phyloP scores from a whole-genome alignment of 1,139 yeast species.

The Spathaspora sp. region DNA sequence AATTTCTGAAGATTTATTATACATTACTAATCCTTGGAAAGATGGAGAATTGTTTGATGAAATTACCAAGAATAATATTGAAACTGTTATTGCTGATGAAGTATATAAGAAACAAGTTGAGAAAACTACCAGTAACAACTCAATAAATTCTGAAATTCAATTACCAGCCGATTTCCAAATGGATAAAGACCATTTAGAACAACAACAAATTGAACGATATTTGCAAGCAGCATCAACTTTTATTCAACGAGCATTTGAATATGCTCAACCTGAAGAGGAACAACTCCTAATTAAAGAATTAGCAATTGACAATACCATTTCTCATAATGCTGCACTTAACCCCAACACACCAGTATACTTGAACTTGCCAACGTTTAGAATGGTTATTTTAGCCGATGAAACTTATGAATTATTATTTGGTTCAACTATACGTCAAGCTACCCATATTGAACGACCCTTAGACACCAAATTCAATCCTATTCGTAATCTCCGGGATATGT shows the following conservation, averaged over 20 bases:
- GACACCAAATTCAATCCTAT: slow-evolving; percentile 45
- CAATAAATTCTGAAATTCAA: slow-evolving; percentile 33
- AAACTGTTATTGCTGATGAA: slow-evolving; percentile 63
- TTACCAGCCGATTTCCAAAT: slow-evolving; percentile 61
- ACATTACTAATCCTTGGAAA: slow-evolving; percentile 81
- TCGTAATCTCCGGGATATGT: slow-evolving; percentile 77
- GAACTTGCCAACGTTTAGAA: slow-evolving; percentile 86
- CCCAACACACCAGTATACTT: slow-evolving; percentile 75
- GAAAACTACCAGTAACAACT: slow-evolving; percentile 18
- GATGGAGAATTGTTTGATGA: slow-evolving; percentile 62
- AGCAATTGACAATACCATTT: slow-evolving; percentile 32
- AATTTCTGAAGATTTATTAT: slow-evolving; percentile 82
- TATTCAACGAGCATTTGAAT: slow-evolving; percentile 85
- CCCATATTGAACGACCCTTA: slow-evolving; percentile 63
- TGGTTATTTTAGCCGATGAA: slow-evolving; percentile 93
- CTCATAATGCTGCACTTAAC: slow-evolving; percentile 75
- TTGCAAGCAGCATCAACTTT: slow-evolving; percentile 85
- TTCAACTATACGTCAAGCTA: slow-evolving; percentile 59
- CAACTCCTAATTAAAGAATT: slow-evolving; percentile 47
- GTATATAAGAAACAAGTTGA: slow-evolving; percentile 37
- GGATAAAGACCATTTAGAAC: slow-evolving; percentile 61
- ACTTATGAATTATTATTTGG: slow-evolving; percentile 85
- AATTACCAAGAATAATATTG: slow-evolving; percentile 61
- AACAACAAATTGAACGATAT: slow-evolving; percentile 77
- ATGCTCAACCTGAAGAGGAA: slow-evolving; percentile 65